Percentiles rank a stretch among this genome's conserved stretches.
Evolutionary conservation across 805 yeast species (phyloP).

Genomic region (Metschnikowia continentalis): DNA sequence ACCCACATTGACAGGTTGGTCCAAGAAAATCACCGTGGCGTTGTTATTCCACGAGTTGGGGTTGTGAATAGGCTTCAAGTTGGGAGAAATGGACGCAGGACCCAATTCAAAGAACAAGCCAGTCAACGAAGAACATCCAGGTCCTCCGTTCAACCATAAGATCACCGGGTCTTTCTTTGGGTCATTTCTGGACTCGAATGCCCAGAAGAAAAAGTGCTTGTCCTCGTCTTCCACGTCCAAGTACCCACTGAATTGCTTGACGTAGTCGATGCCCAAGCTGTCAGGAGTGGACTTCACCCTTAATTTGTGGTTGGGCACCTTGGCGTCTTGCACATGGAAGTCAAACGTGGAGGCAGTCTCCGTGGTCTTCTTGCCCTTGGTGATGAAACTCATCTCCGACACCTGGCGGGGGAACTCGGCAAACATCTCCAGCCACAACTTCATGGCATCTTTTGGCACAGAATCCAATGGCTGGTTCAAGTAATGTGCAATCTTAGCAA

Average conservation of each 20-base stretch:
- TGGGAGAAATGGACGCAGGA: slow-evolving; percentile 68
- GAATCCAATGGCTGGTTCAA: slow-evolving; percentile 48
- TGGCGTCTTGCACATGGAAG: slow-evolving; percentile 36
- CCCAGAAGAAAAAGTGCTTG: slow-evolving; percentile 91
- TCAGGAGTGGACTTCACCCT: slow-evolving; percentile 19
- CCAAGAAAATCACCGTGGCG: slow-evolving; percentile 86
- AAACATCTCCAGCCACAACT: slow-evolving; percentile 62
- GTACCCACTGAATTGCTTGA: slow-evolving; percentile 81
- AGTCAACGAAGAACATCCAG: slow-evolving; percentile 90
- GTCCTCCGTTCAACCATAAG: slow-evolving; percentile 94
- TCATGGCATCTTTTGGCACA: slow-evolving; percentile 46
- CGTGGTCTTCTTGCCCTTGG: slow-evolving; percentile 45
- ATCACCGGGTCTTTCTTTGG: slow-evolving; percentile 83
- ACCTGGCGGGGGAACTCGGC: slow-evolving; percentile 55
- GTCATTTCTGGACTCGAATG: slow-evolving; percentile 69
- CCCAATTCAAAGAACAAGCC: slow-evolving; percentile 92
- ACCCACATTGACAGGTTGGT: slow-evolving; percentile 93
- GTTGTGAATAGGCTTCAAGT: slow-evolving; percentile 68
- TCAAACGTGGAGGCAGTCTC: slow-evolving; percentile 23
- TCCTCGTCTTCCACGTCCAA: slow-evolving; percentile 78
- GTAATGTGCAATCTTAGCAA: slow-evolving; percentile 48
- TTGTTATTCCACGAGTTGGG: slow-evolving; percentile 88
- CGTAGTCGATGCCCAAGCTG: slow-evolving; percentile 70
- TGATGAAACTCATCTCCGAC: slow-evolving; percentile 43
- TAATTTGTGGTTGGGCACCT: slow-evolving; percentile 33